Evolutionary conservation across 2,329 filamentous ascomycete species (phyloP).

Genomic region (Macrophomina pseudophaseolina): DNA sequence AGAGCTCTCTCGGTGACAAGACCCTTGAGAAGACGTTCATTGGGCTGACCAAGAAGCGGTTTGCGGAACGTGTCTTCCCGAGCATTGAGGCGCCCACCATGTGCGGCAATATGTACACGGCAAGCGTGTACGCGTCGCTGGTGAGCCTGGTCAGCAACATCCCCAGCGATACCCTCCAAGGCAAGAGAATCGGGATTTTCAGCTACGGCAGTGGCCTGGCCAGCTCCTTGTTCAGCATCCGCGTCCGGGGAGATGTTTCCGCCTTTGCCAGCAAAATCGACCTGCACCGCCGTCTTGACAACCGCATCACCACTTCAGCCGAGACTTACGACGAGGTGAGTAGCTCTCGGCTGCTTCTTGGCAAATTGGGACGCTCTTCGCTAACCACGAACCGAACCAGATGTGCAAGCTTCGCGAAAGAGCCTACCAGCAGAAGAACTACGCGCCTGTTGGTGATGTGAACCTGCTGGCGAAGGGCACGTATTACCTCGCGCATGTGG

Average conservation of each 20-base stretch:
- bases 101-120: constrained; percentile 63
- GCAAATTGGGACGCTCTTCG: too few species aligned
- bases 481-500: constrained; percentile 57
- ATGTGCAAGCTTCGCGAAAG: constrained; percentile 59
- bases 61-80: constrained; percentile 55
- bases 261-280: constrained; percentile 55
- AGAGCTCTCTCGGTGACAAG: constrained; percentile 57
- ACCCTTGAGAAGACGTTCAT: constrained; percentile 60
- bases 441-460: constrained; percentile 50
- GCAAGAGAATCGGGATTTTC: constrained; percentile 58
- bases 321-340: constrained; percentile 58
- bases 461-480: constrained; percentile 54
- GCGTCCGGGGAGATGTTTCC: constrained; percentile 52
- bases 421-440: constrained; percentile 57
- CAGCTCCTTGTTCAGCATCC: constrained; percentile 56
- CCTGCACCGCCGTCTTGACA: constrained; percentile 52
- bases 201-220: constrained; percentile 59
- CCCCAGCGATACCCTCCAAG: constrained; percentile 49
- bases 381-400: too few species aligned
- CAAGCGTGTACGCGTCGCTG: constrained; percentile 57
- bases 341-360: too few species aligned
- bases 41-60: constrained; percentile 57
- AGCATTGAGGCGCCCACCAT: constrained; percentile 56
- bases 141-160: constrained; percentile 55
- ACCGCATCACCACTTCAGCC: constrained; percentile 51